Percentiles rank a stretch among this genome's conserved stretches.
phyloP scores from a whole-genome alignment of 208 protist genomes.

The Phytomonas sp. region DNA sequence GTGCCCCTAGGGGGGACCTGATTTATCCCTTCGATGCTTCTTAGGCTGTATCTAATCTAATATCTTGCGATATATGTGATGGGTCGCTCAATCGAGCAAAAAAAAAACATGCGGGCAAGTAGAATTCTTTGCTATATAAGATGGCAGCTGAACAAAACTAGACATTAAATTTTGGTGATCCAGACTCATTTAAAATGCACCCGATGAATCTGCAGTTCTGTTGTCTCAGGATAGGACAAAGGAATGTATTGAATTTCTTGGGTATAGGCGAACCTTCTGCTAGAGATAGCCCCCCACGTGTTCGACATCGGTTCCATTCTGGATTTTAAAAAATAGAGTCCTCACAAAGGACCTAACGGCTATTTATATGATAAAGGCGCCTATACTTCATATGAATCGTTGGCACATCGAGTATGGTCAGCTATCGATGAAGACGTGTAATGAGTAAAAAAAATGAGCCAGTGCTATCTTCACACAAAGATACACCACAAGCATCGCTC shows the following conservation, averaged over 20 bases:
- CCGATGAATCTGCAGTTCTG: not conserved
- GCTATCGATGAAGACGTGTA: not conserved
- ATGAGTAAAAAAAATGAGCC: not conserved
- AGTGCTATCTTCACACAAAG: not conserved
- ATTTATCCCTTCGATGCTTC: not conserved
- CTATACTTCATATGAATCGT: not conserved
- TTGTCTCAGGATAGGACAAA: not conserved
- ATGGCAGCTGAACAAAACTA: not conserved
- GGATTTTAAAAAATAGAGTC: not conserved
- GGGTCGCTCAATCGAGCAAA: not conserved
- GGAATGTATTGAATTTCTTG: not conserved
- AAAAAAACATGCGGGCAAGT: not conserved
- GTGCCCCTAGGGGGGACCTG: not conserved
- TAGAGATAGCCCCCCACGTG: slow-evolving; percentile 24
- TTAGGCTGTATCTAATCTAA: not conserved
- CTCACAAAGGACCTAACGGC: not conserved
- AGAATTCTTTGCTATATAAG: not conserved
- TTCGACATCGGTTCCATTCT: slow-evolving; percentile 8
- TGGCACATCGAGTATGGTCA: not conserved
- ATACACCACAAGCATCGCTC: not conserved
- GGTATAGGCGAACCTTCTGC: not conserved
- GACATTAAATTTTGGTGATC: not conserved
- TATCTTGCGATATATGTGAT: not conserved
- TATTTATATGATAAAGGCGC: not conserved
- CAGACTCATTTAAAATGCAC: not conserved